Base-by-base conservation (phyloP, 2,329 filamentous ascomycete species). In the Penicillium freii region DNA sequence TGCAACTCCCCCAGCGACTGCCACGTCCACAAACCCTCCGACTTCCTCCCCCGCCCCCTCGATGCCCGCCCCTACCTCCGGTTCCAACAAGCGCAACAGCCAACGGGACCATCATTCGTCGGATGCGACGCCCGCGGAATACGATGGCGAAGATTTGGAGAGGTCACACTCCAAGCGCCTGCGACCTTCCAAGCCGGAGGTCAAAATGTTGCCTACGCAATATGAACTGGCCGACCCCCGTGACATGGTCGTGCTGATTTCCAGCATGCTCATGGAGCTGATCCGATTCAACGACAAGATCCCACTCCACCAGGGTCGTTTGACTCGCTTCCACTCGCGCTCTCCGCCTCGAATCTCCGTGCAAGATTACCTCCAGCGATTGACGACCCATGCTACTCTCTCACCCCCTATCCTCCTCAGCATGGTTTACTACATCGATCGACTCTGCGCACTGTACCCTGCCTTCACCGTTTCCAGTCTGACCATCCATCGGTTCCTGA, bases 381-480 rank as follows among this genome's bases (percentile, higher is more conserved):
- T 99, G 57, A 94, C 95, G 25, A 91, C 92, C 58, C 94, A 99
- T 73, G 94, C 94, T 27, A 97, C 93, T 0, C 82, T 99, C 3
- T 92, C 91, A 7, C 92, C 94, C 13, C 93, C 94, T 0, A 88
- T 99, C 50, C 82, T 99, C n/a, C 84, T 99, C 36, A 94, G 92
- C 66, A 97, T 99, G 91, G 94, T 99, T 56, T 99, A 95, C 72
- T 99, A 97, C 70, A 97, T 99, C 69, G 94, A 99, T 77, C 88
- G 92, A 33, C 83, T 99, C 23, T 99, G 93, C 75, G 88, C 90
- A 11, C 81, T 96, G 58, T 99, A 97, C 72, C 89, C 91, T 3
- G 90, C 93, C 46, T 99, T 99, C 74, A 97, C 92, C 29, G 95
- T 99, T 66, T 96, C 92, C 72, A 96, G 91, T 46, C 81, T 99